phyloP scores from a whole-genome alignment of 1,139 yeast species.

The Debaryomycetaceae sp. region DNA sequence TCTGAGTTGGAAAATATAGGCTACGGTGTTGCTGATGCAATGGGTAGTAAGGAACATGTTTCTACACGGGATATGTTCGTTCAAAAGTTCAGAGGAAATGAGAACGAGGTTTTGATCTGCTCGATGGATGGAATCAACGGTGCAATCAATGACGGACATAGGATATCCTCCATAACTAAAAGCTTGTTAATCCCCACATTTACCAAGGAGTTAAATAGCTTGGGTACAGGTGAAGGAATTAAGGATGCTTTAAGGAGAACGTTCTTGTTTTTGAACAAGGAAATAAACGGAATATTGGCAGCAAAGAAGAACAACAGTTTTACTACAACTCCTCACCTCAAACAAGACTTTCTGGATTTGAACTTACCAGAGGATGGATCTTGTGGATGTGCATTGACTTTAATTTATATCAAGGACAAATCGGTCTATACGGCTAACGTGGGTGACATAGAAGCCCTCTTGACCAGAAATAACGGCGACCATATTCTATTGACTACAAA shows the following conservation, averaged over 20 bases:
- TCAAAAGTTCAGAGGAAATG: conserved; percentile 84
- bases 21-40: conserved; percentile 87
- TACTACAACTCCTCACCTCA: conserved; percentile 17
- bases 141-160: conserved; percentile 55
- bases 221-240: conserved; percentile 42
- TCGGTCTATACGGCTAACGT: conserved; percentile 78
- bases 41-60: conserved; percentile 67
- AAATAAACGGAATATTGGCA: conserved; percentile 49
- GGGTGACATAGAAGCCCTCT: conserved; percentile 84
- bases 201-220: conserved; percentile 57
- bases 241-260: conserved; percentile 74
- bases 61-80: conserved; percentile 81
- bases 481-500: conserved; percentile 67
- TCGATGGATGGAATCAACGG: conserved; percentile 83
- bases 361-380: conserved; percentile 58
- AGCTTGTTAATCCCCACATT: conserved; percentile 63
- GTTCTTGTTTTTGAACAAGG: conserved; percentile 76
- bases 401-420: conserved; percentile 71
- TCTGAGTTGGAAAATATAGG: conserved; percentile 74
- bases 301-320: conserved; percentile 32
- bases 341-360: conserved; percentile 43
- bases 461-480: conserved; percentile 81
- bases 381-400: conserved; percentile 86
- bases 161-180: conserved; percentile 71
- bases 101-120: conserved; percentile 67